Base-by-base conservation (phyloP, 805 yeast genomes). In the Ogataea minuta region DNA sequence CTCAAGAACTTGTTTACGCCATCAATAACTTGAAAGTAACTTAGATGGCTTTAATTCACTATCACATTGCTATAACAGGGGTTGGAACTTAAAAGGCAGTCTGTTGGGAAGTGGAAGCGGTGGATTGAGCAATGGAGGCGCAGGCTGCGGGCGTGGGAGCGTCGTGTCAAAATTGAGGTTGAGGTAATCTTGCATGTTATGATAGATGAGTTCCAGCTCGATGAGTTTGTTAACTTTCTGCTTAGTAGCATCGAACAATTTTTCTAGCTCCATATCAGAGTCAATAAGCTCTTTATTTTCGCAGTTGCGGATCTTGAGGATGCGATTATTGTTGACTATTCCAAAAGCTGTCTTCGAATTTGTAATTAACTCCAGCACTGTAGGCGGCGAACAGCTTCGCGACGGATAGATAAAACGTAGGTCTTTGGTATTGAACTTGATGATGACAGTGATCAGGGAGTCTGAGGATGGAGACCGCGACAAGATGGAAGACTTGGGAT, bases 311-410 rank as follows among this genome's bases (percentile, higher is more conserved):
- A 72, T 55, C 21, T 64, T 61, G 14, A 72, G 50, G 9, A 64
- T 59, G 30, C 62, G 46, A 16, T 57, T 55, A 14, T 58, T 50
- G 38, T 60, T 61, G 11, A 67, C 62, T 23, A 80, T 73, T n/a
- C 75, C 72, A 59, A 90, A 90, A 16, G 90, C 84, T 35, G 72
- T 67, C 39, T 77, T 77, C 11, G 87, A 88, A 56, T 88, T 89
- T 41, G 84, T 85, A 9, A 88, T 52, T n/a, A 90, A 63, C 60
- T 90, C 98, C 20, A 72, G 54, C 27, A 81, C 64, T 0, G 93
- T 81, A 2, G 98, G 98, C 6, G 95, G 83, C 0, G 95, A 83
- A 31, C 83, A 76, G 46, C 78, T 76, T 32, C 70, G 60, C 4
- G 78, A 70, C 10, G 84, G 77, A 59, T 74, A 90, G 3, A 77